Evolutionary conservation across 345 rosid species (phyloP), one percentile per base, ranked within the genome.

Genomic region (Populus alba): DNA sequence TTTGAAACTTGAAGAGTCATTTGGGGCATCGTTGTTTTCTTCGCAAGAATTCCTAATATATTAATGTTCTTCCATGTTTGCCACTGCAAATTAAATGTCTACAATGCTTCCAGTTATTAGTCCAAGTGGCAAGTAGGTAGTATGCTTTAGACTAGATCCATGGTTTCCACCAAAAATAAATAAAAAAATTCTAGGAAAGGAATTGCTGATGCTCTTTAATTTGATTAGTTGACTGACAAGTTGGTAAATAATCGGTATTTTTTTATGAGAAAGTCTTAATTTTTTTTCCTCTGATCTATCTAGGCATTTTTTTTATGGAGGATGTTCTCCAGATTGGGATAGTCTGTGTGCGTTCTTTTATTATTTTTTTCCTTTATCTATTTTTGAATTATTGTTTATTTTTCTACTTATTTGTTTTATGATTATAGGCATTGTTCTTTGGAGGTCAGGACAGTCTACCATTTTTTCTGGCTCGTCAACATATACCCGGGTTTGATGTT

Each of bases 371-470:
- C 16, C 38, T 67, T 59, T 25, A 74, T 39, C 27, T 6, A 29
- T 12, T 57, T 57, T 20, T 9, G 20, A 59, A 1, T 59, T n/a
- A 10, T 66, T 16, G 39, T 22, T 35, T 8, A 65, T 62, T 47
- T 45, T 72, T 39, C 49, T 49, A 43, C 79, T 45, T 73, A 22
- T 68, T n/a, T 81, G 2, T 13, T 70, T 37, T 71, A 8, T 77
- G 70, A 51, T 49, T 85, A 23, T 75, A 96, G 99, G 97, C 97
- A 66, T 59, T 94, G 86, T 89, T 96, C 74, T 94, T 94, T 85
- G 99, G 99, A 78, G 96, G 99, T 81, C 87, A 76, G 45, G 86
- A 87, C 76, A 90, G 91, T 73, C 88, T 96, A 78, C 99, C 99
- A 38, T 6, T 65, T 71, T 78, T 96, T 79, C 81, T 96, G 62